Percentiles rank a stretch among this genome's conserved stretches.
Conservation (phyloP, 106 monocot species). For the Phalaenopsis equestris region DNA sequence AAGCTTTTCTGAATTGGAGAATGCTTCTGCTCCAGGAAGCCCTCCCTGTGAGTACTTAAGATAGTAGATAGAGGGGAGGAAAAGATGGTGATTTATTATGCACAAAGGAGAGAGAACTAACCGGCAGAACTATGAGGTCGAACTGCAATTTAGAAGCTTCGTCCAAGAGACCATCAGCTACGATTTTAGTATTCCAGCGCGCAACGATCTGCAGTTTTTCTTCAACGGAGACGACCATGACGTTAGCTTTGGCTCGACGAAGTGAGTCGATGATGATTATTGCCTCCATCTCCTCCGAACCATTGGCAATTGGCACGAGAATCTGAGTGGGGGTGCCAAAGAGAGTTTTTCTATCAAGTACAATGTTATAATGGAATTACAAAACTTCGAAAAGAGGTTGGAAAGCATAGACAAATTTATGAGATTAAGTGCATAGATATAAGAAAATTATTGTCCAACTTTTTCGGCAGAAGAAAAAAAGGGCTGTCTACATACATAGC, state of each 20-base stretch:
- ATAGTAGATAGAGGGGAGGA: background rate
- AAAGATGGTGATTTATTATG: background rate
- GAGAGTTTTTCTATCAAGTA: no score
- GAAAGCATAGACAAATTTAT: background rate
- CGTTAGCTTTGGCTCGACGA: constrained; percentile 69
- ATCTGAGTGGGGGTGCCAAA: no score
- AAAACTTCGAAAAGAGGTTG: background rate
- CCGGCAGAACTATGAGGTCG: constrained; percentile 81
- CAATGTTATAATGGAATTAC: background rate
- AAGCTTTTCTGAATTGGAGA: constrained; percentile 59
- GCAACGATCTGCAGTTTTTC: constrained; percentile 38
- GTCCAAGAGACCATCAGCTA: constrained; percentile 66
- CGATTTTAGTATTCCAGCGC: constrained; percentile 55
- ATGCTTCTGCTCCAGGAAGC: constrained; percentile 51
- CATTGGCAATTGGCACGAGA: constrained; percentile 66
- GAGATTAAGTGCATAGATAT: background rate
- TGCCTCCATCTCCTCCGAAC: constrained; percentile 93
- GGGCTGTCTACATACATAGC: no score
- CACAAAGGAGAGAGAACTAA: constrained; percentile 16
- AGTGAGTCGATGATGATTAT: constrained; percentile 69
- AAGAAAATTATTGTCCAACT: no score
- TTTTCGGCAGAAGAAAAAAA: no score
- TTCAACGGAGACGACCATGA: constrained; percentile 71
- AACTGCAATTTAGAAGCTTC: constrained; percentile 55
- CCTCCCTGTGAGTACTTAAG: constrained; percentile 40